Conservation (phyloP, 176 grass and related monocot species). For the Zoysia japonica region DNA sequence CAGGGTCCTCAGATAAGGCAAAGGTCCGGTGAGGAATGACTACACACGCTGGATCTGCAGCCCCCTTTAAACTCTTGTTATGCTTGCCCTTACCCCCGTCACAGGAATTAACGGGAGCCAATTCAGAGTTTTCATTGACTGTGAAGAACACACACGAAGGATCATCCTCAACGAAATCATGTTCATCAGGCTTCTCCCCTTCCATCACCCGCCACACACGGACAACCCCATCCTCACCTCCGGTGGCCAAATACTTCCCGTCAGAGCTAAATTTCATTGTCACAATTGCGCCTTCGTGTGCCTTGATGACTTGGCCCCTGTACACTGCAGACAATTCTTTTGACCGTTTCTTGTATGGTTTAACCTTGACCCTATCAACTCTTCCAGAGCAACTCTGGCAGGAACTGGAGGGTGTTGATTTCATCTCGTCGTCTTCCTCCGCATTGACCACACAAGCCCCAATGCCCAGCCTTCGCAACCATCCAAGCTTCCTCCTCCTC, state of each 20-base stretch:
- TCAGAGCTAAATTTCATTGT: constrained; percentile 82
- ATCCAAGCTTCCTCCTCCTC: constrained; percentile 43
- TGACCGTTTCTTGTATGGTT: constrained; percentile 59
- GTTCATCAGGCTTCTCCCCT: constrained; percentile 42
- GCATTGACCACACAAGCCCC: constrained; percentile 42
- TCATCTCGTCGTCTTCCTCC: constrained; percentile 40
- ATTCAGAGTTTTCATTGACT: constrained; percentile 65
- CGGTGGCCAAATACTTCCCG: constrained; percentile 72
- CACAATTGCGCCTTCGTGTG: constrained; percentile 69
- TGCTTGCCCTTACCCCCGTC: constrained; percentile 58
- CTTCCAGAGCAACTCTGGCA: constrained; percentile 32
- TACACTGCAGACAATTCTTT: constrained; percentile 82
- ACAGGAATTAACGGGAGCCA: constrained; percentile 48
- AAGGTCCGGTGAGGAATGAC: constrained; percentile 72
- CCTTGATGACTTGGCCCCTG: constrained; percentile 79
- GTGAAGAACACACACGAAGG: constrained; percentile 70
- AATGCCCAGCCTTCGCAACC: constrained; percentile 75
- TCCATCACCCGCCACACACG: constrained; percentile 76
- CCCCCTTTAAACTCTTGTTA: constrained; percentile 46
- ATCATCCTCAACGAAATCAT: constrained; percentile 59
- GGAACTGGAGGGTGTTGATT: constrained; percentile 50
- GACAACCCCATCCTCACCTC: constrained; percentile 80
- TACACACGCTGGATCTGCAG: constrained; percentile 61
- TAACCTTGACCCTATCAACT: constrained; percentile 59
- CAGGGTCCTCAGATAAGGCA: constrained; percentile 57